phyloP scores from a whole-genome alignment of 1,284 basidiomycete species.

The Ustilago cynodontis region DNA sequence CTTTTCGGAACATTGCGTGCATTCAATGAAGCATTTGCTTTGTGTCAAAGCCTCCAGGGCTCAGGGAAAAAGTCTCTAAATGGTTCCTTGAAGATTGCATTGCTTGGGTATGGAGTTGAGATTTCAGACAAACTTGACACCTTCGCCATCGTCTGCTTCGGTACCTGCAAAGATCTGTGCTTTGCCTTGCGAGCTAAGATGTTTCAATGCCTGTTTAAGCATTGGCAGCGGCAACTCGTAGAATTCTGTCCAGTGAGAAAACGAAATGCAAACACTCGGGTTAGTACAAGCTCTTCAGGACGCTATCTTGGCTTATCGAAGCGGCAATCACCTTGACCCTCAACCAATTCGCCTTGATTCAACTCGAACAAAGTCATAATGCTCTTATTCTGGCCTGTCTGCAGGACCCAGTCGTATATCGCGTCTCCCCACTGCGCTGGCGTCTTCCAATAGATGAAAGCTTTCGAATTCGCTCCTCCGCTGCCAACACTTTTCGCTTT shows the following conservation, averaged over 20 bases:
- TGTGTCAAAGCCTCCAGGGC: no score
- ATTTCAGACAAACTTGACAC: conserved; percentile 72
- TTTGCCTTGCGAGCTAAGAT: conserved; percentile 72
- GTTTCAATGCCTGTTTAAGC: conserved; percentile 72
- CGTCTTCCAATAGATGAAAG: conserved; percentile 73
- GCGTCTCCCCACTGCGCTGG: conserved; percentile 73
- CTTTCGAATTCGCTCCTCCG: conserved; percentile 30
- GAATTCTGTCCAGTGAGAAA: conserved; percentile 70
- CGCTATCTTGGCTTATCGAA: background rate
- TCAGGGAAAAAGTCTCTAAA: background rate
- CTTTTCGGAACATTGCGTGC: no score
- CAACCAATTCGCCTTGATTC: conserved; percentile 72
- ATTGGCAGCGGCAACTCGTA: conserved; percentile 71
- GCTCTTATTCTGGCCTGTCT: conserved; percentile 72
- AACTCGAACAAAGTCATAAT: conserved; percentile 75
- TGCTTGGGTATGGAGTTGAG: background rate
- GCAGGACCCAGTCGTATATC: conserved; percentile 74
- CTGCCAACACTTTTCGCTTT: background rate
- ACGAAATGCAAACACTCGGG: background rate
- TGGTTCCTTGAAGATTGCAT: background rate
- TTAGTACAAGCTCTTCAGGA: background rate
- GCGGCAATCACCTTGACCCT: conserved; percentile 47
- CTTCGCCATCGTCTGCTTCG: conserved; percentile 71
- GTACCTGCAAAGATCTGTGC: conserved; percentile 72
- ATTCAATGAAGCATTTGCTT: no score